phyloP scores from a whole-genome alignment of 345 rosid genomes.

The Hevea brasiliensis region DNA sequence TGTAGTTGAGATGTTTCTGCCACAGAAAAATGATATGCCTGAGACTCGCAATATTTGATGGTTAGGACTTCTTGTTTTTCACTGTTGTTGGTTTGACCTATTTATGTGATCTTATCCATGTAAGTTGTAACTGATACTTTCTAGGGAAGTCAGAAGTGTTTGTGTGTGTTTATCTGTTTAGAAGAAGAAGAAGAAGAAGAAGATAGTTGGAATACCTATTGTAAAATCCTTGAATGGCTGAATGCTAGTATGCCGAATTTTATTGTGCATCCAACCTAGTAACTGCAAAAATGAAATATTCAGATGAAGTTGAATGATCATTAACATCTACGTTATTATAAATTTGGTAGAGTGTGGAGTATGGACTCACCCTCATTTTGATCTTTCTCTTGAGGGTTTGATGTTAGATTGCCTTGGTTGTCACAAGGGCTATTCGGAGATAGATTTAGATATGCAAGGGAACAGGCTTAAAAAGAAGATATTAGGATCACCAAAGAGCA shows the following conservation, averaged over 20 bases:
- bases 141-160: slow-evolving; percentile 1
- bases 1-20: slow-evolving; percentile 13
- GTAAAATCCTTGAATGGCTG: slow-evolving; percentile 61
- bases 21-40: not conserved
- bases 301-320: slow-evolving; percentile 32
- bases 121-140: not conserved
- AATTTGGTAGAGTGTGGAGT: slow-evolving; percentile 15
- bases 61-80: slow-evolving; percentile 10
- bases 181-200: slow-evolving; percentile 21
- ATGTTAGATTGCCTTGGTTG: slow-evolving; percentile 34
- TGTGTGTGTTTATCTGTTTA: not conserved
- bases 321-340: slow-evolving; percentile 12
- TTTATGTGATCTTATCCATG: slow-evolving; percentile 10
- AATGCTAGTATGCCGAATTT: slow-evolving; percentile 43
- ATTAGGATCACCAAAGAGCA: slow-evolving; percentile 28
- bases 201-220: slow-evolving; percentile 50
- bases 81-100: not conserved
- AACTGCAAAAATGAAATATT: slow-evolving; percentile 57
- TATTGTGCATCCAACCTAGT: slow-evolving; percentile 77
- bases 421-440: slow-evolving; percentile 35
- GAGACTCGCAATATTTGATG: slow-evolving; percentile 7
- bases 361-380: slow-evolving; percentile 69
- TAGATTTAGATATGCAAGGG: slow-evolving; percentile 18
- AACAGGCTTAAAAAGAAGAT: slow-evolving; percentile 35
- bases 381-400: slow-evolving; percentile 27